Conservation (phyloP, 1,284 basidiomycete genomes). For the Neotropicomus parvogracilis region DNA sequence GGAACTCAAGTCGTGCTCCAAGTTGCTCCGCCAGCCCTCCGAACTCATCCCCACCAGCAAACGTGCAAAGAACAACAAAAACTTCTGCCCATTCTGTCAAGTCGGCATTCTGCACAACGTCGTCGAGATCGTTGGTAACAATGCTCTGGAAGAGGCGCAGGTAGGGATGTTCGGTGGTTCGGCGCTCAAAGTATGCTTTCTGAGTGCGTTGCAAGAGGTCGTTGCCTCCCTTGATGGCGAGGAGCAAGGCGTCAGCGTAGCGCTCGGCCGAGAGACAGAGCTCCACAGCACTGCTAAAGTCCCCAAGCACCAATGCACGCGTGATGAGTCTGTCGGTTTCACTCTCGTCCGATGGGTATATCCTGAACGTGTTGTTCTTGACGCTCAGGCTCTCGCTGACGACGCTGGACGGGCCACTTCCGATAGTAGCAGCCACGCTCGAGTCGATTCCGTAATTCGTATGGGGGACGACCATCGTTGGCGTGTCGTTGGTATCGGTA, state of each 20-base stretch:
- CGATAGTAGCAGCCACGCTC: constrained; percentile 86
- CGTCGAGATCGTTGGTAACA: constrained; percentile 83
- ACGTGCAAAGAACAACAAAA: constrained; percentile 96
- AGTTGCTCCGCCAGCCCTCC: constrained; percentile 85
- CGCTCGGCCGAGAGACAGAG: constrained; percentile 88
- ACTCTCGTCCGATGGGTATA: constrained; percentile 86
- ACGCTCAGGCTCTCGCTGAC: constrained; percentile 46
- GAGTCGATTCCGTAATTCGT: constrained; percentile 77
- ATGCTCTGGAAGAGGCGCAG: constrained; percentile 95
- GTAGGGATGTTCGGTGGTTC: constrained; percentile 78
- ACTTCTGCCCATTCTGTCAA: constrained; percentile 95
- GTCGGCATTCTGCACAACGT: constrained; percentile 79
- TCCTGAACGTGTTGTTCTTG: constrained; percentile 83
- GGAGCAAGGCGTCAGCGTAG: constrained; percentile 91
- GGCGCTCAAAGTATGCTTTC: constrained; percentile 89
- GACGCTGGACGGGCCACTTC: constrained; percentile 82
- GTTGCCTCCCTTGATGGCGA: constrained; percentile 88
- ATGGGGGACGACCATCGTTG: constrained; percentile 69
- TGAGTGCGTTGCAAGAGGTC: constrained; percentile 90
- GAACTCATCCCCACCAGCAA: constrained; percentile 86
- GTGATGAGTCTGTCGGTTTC: constrained; percentile 89
- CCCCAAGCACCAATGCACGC: constrained; percentile 90
- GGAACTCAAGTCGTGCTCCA: constrained; percentile 78
- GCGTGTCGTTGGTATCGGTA: constrained; percentile 50
- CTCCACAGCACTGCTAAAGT: constrained; percentile 90